phyloP scores from a whole-genome alignment of 371 early-diverging fungal species.

The Lichtheimia hyalospora region DNA sequence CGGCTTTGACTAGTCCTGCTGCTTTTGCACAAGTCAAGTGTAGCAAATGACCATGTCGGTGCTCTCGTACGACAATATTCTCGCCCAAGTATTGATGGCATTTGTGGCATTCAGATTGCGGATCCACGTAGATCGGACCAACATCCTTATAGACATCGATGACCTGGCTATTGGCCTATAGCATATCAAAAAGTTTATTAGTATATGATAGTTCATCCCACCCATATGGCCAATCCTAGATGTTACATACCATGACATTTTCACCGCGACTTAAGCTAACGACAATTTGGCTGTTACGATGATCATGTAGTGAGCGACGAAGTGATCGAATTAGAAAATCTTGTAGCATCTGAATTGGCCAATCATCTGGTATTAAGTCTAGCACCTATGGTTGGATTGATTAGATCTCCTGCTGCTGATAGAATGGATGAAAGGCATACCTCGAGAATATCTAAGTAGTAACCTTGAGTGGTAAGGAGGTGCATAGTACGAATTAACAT shows the following conservation, averaged over 20 bases:
- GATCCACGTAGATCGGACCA: constrained; percentile 47
- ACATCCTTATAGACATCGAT: constrained; percentile 46
- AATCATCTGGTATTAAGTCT: constrained; percentile 57
- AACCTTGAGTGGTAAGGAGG: constrained; percentile 61
- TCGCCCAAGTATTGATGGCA: constrained; percentile 53
- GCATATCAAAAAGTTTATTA: background rate
- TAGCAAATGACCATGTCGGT: constrained; percentile 43
- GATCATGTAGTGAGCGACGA: constrained; percentile 50
- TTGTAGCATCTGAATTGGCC: constrained; percentile 63
- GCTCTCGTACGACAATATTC: constrained; percentile 51
- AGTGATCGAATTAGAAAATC: constrained; percentile 56
- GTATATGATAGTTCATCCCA: background rate
- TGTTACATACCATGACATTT: constrained; percentile 52
- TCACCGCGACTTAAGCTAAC: constrained; percentile 62
- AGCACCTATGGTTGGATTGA: constrained; percentile 47
- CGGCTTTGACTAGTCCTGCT: constrained; percentile 18
- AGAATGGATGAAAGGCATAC: constrained; percentile 15
- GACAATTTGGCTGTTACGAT: constrained; percentile 56
- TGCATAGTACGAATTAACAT: constrained; percentile 50
- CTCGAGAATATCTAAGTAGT: constrained; percentile 62
- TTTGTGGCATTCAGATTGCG: constrained; percentile 45
- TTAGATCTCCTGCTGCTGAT: background rate
- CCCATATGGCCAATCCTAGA: background rate
- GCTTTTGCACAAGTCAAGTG: constrained; percentile 58
- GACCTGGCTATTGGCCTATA: constrained; percentile 41